A percentile compares a stretch with the other conserved stretches of the same genome.
Evolutionary conservation across 2,329 filamentous ascomycete species (phyloP).

Genomic region (Cercospora janseana): DNA sequence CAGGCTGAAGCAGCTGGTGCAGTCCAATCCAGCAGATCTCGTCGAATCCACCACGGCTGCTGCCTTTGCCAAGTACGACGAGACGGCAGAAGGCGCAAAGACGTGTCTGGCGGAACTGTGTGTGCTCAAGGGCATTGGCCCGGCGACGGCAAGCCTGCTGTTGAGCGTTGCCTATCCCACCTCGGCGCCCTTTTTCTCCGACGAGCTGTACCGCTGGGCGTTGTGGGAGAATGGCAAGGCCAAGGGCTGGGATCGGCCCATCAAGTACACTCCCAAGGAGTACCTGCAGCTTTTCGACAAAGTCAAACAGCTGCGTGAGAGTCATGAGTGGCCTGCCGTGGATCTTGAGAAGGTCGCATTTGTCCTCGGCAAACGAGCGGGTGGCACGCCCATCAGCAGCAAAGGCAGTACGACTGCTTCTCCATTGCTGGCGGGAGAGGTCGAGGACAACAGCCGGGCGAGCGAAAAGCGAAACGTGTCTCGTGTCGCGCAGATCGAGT

Average conservation of each 20-base stretch:
- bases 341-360: conserved; percentile 25
- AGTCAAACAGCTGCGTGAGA: conserved; percentile 39
- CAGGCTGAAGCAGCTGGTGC: conserved; percentile 47
- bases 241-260: conserved; percentile 48
- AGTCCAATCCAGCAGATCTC: conserved; percentile 56
- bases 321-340: conserved; percentile 42
- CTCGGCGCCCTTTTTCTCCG: conserved; percentile 70
- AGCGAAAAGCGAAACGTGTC: neutral
- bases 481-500: no score
- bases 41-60: conserved; percentile 52
- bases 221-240: conserved; percentile 49
- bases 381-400: neutral
- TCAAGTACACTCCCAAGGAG: conserved; percentile 70
- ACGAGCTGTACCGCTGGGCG: conserved; percentile 74
- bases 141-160: conserved; percentile 74
- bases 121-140: conserved; percentile 70
- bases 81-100: conserved; percentile 23
- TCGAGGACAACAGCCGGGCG: neutral
- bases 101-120: conserved; percentile 56
- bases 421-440: no score
- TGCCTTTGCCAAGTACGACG: conserved; percentile 52
- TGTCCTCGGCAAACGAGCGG: conserved; percentile 20
- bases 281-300: conserved; percentile 57
- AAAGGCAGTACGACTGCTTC: neutral
- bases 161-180: conserved; percentile 63